Conservation (phyloP, 73 alveolate genomes). For the Durusdinium trenchii region DNA sequence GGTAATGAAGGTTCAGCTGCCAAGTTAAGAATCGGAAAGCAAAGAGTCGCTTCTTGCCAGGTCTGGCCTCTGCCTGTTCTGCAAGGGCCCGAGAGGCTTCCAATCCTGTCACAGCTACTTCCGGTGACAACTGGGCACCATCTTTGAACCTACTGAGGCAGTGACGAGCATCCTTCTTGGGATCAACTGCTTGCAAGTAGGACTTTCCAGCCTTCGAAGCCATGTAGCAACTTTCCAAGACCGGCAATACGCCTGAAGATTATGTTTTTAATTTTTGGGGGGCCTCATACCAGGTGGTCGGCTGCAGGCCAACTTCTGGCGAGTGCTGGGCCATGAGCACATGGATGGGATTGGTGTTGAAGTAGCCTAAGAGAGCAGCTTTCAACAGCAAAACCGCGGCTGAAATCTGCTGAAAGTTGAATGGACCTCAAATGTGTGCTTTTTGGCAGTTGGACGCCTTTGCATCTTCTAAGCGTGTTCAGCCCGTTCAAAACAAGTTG, state of each 20-base stretch:
- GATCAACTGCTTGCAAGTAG: slow-evolving; percentile 79
- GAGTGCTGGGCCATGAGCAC: slow-evolving; percentile 80
- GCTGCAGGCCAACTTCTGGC: slow-evolving; percentile 62
- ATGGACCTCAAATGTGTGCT: not conserved
- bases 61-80: slow-evolving; percentile 76
- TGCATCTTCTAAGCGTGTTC: not conserved
- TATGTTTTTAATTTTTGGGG: not conserved
- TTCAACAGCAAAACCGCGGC: not conserved
- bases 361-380: slow-evolving; percentile 42
- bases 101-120: not conserved
- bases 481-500: not conserved
- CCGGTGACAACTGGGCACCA: not conserved
- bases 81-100: slow-evolving; percentile 89
- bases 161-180: slow-evolving; percentile 63
- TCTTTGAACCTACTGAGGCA: not conserved
- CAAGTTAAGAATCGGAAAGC: not conserved
- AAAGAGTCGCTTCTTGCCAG: not conserved
- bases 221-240: too few species aligned
- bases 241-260: not conserved
- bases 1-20: not conserved
- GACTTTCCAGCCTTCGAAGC: slow-evolving; percentile 57
- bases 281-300: slow-evolving; percentile 82
- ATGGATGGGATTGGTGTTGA: slow-evolving; percentile 85
- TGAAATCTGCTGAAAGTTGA: not conserved
- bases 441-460: not conserved